Evolutionary conservation across 2,329 filamentous ascomycete species (phyloP).

Genomic region (Diaporthe citriasiana): DNA sequence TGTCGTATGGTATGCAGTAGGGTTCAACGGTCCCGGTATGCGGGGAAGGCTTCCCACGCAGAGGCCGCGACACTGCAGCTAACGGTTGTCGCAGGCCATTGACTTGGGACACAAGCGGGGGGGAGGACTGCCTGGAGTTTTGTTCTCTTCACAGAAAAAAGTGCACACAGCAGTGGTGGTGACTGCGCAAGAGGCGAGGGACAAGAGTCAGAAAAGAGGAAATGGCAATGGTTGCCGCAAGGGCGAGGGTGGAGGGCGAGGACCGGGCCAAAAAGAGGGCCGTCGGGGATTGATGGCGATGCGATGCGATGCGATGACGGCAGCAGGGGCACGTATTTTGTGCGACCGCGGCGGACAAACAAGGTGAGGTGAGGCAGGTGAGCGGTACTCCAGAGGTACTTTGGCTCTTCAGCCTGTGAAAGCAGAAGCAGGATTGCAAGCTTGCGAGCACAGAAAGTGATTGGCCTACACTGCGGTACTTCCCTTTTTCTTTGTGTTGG

Average conservation of each 20-base stretch:
- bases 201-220: not conserved
- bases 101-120: constrained; percentile 51
- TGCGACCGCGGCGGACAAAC: constrained; percentile 24
- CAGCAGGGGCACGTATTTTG: constrained; percentile 23
- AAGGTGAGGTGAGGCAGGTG: constrained; percentile 25
- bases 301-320: constrained; percentile 26
- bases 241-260: not conserved
- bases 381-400: constrained; percentile 5
- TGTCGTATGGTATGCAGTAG: constrained; percentile 15
- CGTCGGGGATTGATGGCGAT: constrained; percentile 30
- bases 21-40: constrained; percentile 47
- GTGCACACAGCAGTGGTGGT: not conserved
- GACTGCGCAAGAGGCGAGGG: not conserved
- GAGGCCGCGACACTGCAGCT: constrained; percentile 67
- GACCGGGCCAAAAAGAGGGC: constrained; percentile 29
- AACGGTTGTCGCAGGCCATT: constrained; percentile 71
- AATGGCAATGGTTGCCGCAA: not conserved
- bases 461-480: not conserved
- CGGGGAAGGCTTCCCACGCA: constrained; percentile 53
- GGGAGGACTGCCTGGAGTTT: not conserved
- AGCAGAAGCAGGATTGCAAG: not conserved
- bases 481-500: not conserved
- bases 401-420: not conserved
- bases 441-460: not conserved
- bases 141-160: not conserved